Base-by-base conservation (phyloP, 1,284 basidiomycete species). In the Peniophora sp. region DNA sequence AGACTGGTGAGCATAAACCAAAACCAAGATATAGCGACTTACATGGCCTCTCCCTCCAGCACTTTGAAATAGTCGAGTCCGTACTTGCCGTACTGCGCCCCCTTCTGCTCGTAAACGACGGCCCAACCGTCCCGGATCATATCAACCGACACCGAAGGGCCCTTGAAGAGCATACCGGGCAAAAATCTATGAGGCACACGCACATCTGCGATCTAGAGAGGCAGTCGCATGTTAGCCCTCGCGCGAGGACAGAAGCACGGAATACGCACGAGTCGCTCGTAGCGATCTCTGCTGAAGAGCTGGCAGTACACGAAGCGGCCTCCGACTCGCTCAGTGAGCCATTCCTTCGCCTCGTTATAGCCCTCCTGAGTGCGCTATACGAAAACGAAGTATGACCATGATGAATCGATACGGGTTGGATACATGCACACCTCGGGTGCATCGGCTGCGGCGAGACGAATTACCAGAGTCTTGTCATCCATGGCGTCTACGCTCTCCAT, bases 381-480 rank as follows among this genome's bases (percentile, higher is more conserved):
- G n/a, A n/a, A n/a, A n/a, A n/a, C n/a, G n/a, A n/a, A n/a, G 27
- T 32, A 6, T 32, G 27, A 12, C 27, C 27, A 32, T 32, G 6
- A 32, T 32, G 27, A 32, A 12, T 5, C 12, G 12, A 32, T 6
- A 12, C 27, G 27, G 27, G 27, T 12, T 5, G 2, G 39, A 36
- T 22, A 50, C 27, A 35, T 36, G 20, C 42, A 44, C 41, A 55
- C 57, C 43, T 96, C 93, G 0, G 93, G 93, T 1, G 93, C 93
- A 63, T 97, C 93, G 10, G 92, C 81, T 0, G 89, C 93, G 9
- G 88, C 88, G 46, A 96, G 79, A 22, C 93, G 81, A 44, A 97
- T 83, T 58, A 87, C 84, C 17, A 96, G 73, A 0, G 92, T 95
- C 58, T 89, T 70, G 54, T 85, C 78, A 62, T 79, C 85, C 47